These are phyloP conservation scores for Hyaloscypha bicolor DNA, from an alignment of 495 filamentous ascomycete species.

Conservation along the genomic window DNA sequence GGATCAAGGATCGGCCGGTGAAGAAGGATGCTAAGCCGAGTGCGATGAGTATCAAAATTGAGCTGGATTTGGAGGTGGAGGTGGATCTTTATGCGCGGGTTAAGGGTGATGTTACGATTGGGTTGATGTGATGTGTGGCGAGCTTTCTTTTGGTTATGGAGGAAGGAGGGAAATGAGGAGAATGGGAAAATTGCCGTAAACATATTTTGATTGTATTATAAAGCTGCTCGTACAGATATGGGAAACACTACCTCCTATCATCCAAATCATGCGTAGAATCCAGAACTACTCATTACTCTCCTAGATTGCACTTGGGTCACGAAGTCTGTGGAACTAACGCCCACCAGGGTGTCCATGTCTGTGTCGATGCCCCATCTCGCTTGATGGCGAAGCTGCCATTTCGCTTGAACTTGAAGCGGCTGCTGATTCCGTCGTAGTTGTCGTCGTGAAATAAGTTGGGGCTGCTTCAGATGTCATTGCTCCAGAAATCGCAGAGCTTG, in stretches of 20 bases:
- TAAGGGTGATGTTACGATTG: slow-evolving; percentile 9
- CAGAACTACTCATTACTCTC: no score
- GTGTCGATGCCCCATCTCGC: not conserved
- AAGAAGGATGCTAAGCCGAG: not conserved
- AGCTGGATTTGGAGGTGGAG: slow-evolving; percentile 21
- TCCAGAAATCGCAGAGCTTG: not conserved
- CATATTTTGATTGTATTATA: no score
- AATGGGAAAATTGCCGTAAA: no score
- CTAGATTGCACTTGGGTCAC: no score
- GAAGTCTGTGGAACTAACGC: no score
- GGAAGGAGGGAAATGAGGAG: no score
- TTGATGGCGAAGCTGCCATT: not conserved
- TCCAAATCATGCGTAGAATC: no score
- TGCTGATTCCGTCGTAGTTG: not conserved
- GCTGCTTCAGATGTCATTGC: no score
- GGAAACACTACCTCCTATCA: no score
- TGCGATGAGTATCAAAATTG: slow-evolving; percentile 19
- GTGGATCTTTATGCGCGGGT: slow-evolving; percentile 8
- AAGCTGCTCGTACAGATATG: no score
- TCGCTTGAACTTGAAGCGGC: not conserved
- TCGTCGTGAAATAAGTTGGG: not conserved
- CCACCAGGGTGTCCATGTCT: not conserved
- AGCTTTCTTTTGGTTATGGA: no score
- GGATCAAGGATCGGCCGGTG: slow-evolving; percentile 19
- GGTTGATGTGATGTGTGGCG: not conserved